Conservation (phyloP, 2,329 filamentous ascomycete species). For the Amauroascus verrucosus region DNA sequence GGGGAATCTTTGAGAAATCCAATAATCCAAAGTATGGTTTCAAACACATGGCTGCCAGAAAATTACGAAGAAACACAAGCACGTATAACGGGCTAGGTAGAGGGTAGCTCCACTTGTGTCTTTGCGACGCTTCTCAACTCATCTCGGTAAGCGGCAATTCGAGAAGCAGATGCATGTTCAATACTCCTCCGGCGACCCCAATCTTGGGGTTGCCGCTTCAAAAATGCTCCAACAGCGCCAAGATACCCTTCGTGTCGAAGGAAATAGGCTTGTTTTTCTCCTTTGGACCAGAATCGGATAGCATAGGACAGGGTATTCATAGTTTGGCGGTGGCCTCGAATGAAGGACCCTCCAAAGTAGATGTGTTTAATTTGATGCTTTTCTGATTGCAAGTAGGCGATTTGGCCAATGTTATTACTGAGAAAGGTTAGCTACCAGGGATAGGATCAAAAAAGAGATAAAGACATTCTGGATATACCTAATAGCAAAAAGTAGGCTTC, state of each 20-base stretch:
- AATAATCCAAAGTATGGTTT: neutral
- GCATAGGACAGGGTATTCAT: conserved; percentile 97
- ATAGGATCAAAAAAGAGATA: neutral
- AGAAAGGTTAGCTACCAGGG: conserved; percentile 20
- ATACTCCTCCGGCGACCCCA: conserved; percentile 80
- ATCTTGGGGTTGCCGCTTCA: conserved; percentile 80
- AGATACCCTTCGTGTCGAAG: conserved; percentile 91
- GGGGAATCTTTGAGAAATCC: conserved; percentile 6
- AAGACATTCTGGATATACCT: conserved; percentile 35
- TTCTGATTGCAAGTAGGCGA: conserved; percentile 92
- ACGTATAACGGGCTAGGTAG: neutral
- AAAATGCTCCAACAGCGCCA: conserved; percentile 83
- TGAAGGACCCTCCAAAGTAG: conserved; percentile 96
- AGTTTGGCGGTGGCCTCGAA: conserved; percentile 88
- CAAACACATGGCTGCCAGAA: neutral
- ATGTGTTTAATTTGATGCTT: conserved; percentile 86
- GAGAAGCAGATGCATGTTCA: conserved; percentile 40
- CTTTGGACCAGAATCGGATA: conserved; percentile 95
- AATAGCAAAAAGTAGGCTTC: conserved; percentile 86
- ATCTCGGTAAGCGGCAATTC: conserved; percentile 19
- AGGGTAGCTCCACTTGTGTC: neutral
- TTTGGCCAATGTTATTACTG: conserved; percentile 96
- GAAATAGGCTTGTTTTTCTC: conserved; percentile 90
- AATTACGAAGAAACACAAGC: neutral
- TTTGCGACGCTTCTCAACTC: conserved; percentile 2